Base-by-base conservation (phyloP, 805 yeast genomes). In the Tetrapisispora fleetii region DNA sequence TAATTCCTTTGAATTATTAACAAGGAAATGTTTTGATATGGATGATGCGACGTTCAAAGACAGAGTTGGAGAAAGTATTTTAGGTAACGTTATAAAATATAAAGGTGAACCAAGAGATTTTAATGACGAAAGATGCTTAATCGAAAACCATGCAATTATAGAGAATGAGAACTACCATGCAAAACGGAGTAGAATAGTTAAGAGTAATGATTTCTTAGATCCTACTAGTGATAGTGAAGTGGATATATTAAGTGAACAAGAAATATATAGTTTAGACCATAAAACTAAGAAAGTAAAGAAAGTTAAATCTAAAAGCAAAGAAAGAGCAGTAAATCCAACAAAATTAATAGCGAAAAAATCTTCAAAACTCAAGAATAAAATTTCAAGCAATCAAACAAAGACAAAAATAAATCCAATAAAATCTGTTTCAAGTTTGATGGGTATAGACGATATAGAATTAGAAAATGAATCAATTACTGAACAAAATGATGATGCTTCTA, bases 1-100 rank as follows among this genome's bases (percentile, higher is more conserved):
- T 17, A 95, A 95, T 38, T 96, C 96, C 0, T 89, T 74, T 68
- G 93, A 85, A 59, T 62, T 88, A 47, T 68, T 89, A 35, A 77
- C 81, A 0, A 83, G 82, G 55, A 78, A 80, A 54, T 86, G 95
- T 61, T 87, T 82, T 63, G 85, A 80, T 41, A 68, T 88, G 66
- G 77, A 85, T 56, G 65, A 68, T 14, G 79, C 87, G 0, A 70
- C 85, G 0, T 83, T 81, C 58, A 82, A 78, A 57, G 74, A 77
- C 47, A 69, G 95, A 50, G 56, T 80, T 7, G 90, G 88, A 0
- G 78, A 77, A 64, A 83, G 87, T 55, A 81, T 88, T 7, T 67
- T 88, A 48, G 95, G 95, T 2, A 85, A 83, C 52, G 83, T 86
- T 16, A 84, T 87, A 51, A 81, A 79, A 57, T 83, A 80, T 60